Evolutionary conservation across 2,329 filamentous ascomycete genomes (phyloP).

Genomic region (Ceratocystis variospora): DNA sequence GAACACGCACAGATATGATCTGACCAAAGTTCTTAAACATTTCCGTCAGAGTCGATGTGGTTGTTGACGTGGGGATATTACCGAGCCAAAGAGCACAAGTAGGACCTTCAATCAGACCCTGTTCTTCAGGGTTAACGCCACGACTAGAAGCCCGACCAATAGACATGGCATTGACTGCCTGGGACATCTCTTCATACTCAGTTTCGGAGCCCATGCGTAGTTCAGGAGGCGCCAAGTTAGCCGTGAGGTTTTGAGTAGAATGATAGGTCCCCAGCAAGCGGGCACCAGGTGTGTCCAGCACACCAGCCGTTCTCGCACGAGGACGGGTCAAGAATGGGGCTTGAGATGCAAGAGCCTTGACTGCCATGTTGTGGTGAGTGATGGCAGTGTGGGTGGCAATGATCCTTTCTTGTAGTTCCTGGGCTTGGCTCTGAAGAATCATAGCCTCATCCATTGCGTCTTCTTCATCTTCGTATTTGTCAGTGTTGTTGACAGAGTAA

Average conservation of each 20-base stretch:
- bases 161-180: conserved; percentile 70
- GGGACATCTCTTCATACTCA: conserved; percentile 66
- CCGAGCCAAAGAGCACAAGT: conserved; percentile 94
- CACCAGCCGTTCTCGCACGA: conserved; percentile 79
- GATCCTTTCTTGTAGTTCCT: conserved; percentile 47
- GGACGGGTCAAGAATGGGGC: conserved; percentile 62
- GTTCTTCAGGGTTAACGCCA: conserved; percentile 60
- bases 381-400: conserved; percentile 57
- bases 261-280: conserved; percentile 58
- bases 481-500: conserved; percentile 96
- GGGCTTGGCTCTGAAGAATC: conserved; percentile 43
- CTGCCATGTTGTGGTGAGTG: conserved; percentile 80
- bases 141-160: conserved; percentile 52
- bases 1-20: conserved; percentile 79
- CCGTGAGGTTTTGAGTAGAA: conserved; percentile 53
- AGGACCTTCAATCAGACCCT: conserved; percentile 62
- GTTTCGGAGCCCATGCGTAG: conserved; percentile 59
- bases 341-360: conserved; percentile 81
- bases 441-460: conserved; percentile 52
- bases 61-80: conserved; percentile 93
- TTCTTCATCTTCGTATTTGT: conserved; percentile 86
- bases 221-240: conserved; percentile 60
- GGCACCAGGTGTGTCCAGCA: conserved; percentile 65
- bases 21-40: conserved; percentile 91
- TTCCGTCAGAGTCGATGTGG: conserved; percentile 81